Conservation (phyloP, 768 basidiomycete genomes). For the Lactarius deliciosus region DNA sequence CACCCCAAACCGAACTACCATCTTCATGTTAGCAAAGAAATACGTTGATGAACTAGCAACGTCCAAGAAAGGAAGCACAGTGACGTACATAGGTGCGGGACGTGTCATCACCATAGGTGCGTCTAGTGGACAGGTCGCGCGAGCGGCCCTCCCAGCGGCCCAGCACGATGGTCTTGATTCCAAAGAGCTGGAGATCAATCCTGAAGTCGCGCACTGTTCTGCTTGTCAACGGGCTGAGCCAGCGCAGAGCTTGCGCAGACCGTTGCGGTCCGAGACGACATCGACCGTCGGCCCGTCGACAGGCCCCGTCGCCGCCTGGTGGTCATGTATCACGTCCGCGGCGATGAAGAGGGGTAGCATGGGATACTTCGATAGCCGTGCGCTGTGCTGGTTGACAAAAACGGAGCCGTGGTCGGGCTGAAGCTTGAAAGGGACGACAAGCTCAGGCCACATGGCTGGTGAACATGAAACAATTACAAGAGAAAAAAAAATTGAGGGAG, state of each 20-base stretch:
- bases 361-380: conserved; percentile 39
- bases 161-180: conserved; percentile 57
- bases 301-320: background rate
- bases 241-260: conserved; percentile 64
- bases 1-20: conserved; percentile 61
- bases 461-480: conserved; percentile 43
- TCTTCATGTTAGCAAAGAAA: conserved; percentile 47
- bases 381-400: conserved; percentile 60
- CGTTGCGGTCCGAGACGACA: conserved; percentile 63
- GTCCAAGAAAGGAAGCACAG: no score
- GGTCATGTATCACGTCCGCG: conserved; percentile 43
- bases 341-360: conserved; percentile 61
- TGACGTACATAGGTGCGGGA: no score
- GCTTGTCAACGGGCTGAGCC: conserved; percentile 38
- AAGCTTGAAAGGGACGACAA: conserved; percentile 51
- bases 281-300: conserved; percentile 44
- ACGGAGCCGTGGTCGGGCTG: conserved; percentile 50
- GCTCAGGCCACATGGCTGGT: conserved; percentile 57
- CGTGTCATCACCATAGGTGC: no score
- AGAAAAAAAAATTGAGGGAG: no score
- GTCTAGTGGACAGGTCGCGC: no score
- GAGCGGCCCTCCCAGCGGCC: conserved; percentile 48
- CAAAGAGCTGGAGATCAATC: conserved; percentile 68
- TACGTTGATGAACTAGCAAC: no score
- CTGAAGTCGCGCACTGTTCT: conserved; percentile 53